These are phyloP conservation scores for Auriculariales sp. DNA, from an alignment of 768 basidiomycete genomes.

Conservation along the genomic window DNA sequence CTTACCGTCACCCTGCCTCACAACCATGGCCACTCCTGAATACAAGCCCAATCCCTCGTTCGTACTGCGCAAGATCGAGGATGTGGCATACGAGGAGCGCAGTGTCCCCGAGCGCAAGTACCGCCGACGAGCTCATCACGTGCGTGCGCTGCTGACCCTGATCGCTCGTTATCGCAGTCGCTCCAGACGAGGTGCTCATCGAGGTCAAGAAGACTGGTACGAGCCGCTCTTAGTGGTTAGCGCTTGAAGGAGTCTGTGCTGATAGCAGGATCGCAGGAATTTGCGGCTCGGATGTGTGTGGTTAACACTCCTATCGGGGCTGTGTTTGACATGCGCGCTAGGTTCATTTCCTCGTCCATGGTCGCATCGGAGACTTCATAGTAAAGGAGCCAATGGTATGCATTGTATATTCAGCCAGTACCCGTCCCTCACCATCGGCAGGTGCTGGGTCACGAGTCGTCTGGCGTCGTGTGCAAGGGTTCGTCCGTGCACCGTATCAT, in stretches of 20 bases:
- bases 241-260: constrained; percentile 4
- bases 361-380: constrained; percentile 66
- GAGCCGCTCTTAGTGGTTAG: constrained; percentile 9
- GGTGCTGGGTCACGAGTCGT: constrained; percentile 91
- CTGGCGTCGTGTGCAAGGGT: constrained; percentile 66
- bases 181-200: constrained; percentile 67
- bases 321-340: constrained; percentile 16
- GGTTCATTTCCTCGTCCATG: constrained; percentile 70
- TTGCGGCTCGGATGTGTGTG: constrained; percentile 72
- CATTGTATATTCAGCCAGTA: neutral
- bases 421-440: neutral
- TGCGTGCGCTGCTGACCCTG: no score
- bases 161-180: no score
- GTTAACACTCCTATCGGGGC: constrained; percentile 7
- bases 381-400: constrained; percentile 68
- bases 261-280: constrained; percentile 46
- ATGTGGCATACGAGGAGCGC: no score
- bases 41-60: no score
- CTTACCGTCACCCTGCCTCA: no score
- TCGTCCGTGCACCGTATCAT: constrained; percentile 1
- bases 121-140: no score
- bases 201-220: constrained; percentile 83
- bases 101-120: no score
- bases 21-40: no score
- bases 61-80: no score